Evolutionary conservation across 176 grass and related monocot species (phyloP).

Genomic region (Carex kokanica): DNA sequence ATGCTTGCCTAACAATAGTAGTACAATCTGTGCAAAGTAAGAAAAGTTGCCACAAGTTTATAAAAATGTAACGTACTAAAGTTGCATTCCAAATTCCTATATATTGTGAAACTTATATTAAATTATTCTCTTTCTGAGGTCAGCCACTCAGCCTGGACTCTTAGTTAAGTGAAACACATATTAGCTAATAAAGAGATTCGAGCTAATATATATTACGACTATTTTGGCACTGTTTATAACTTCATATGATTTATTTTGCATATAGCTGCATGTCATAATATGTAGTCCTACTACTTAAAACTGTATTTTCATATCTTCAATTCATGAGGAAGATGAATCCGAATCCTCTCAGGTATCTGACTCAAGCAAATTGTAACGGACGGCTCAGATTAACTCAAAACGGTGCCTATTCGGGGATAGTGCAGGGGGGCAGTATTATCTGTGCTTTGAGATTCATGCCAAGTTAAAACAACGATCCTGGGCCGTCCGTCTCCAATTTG

Average conservation of each 20-base stretch:
- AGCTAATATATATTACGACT: not conserved
- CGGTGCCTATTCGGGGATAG: too few species aligned
- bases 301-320: not conserved
- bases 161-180: not conserved
- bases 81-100: constrained; percentile 1
- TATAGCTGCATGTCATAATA: not conserved
- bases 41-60: not conserved
- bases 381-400: too few species aligned
- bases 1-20: not conserved
- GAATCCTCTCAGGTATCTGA: too few species aligned
- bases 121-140: not conserved
- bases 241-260: not conserved
- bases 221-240: not conserved
- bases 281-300: not conserved
- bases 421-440: too few species aligned
- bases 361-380: too few species aligned
- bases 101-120: not conserved
- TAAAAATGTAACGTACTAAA: not conserved
- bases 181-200: not conserved
- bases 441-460: too few species aligned
- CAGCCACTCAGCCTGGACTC: not conserved
- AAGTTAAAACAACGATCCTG: too few species aligned
- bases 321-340: not conserved
- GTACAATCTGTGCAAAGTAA: constrained; percentile 9
- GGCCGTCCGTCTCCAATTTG: too few species aligned